These are phyloP conservation scores for Castanea mollissima DNA, from an alignment of 306 rosid genomes.

Conservation along the genomic window DNA sequence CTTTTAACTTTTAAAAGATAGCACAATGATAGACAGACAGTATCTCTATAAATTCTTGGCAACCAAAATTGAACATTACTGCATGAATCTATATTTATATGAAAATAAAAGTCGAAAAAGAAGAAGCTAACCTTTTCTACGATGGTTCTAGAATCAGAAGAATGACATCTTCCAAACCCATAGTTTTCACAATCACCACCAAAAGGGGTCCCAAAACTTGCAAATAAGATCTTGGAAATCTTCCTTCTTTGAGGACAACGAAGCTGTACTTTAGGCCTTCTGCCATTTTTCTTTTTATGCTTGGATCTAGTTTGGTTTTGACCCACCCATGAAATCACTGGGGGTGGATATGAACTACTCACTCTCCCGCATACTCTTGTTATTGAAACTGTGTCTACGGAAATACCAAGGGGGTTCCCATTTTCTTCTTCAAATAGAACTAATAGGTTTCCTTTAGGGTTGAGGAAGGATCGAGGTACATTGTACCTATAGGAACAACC, in stretches of 20 bases:
- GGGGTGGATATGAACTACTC: constrained; percentile 38
- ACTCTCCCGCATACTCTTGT: constrained; percentile 33
- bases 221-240: constrained; percentile 41
- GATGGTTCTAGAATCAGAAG: background rate
- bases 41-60: no score
- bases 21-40: no score
- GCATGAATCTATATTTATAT: background rate
- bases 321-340: constrained; percentile 31
- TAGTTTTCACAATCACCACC: constrained; percentile 37
- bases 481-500: constrained; percentile 36
- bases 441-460: constrained; percentile 38
- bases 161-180: background rate
- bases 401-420: constrained; percentile 40
- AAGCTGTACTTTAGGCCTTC: constrained; percentile 10
- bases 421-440: constrained; percentile 49
- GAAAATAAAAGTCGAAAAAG: background rate
- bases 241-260: constrained; percentile 26
- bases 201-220: constrained; percentile 51
- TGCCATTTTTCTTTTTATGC: background rate
- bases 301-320: background rate
- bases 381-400: constrained; percentile 34
- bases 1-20: no score
- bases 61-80: no score
- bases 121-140: background rate
- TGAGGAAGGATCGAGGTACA: constrained; percentile 52